A percentile compares a stretch with the other conserved stretches of the same genome.
Evolutionary conservation across 108 stramenopile genomes (phyloP).

Genomic region (Phaeodactylum tricornutum): DNA sequence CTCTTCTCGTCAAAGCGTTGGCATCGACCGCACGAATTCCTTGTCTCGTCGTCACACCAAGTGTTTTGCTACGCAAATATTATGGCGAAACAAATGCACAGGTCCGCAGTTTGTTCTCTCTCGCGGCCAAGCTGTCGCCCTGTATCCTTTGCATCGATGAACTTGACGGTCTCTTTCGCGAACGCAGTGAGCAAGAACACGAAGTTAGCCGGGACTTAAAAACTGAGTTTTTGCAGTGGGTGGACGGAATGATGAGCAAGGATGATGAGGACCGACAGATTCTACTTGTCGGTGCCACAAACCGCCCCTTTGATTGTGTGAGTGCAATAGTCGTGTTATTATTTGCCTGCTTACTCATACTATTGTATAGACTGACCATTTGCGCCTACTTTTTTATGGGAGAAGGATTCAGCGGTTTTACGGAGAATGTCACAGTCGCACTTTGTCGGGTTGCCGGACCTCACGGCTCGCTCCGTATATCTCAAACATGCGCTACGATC

Average conservation of each 20-base stretch:
- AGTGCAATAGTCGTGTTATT: too few species aligned
- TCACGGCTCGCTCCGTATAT: constrained; percentile 50
- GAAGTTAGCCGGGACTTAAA: constrained; percentile 89
- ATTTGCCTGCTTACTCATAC: too few species aligned
- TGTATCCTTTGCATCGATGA: constrained; percentile 90
- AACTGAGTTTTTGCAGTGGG: constrained; percentile 93
- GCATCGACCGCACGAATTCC: constrained; percentile 74
- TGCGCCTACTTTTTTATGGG: too few species aligned
- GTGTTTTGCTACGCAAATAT: constrained; percentile 83
- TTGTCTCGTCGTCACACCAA: constrained; percentile 85
- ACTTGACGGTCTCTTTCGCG: constrained; percentile 85
- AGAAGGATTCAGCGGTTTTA: constrained; percentile 87
- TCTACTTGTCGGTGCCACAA: constrained; percentile 84
- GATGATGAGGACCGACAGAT: neutral
- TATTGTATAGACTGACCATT: too few species aligned
- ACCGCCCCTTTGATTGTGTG: constrained; percentile 91
- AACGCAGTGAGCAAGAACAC: constrained; percentile 71
- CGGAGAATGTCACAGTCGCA: constrained; percentile 74
- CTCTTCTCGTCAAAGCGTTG: constrained; percentile 66
- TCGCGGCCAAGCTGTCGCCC: constrained; percentile 56
- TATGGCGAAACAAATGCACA: constrained; percentile 90
- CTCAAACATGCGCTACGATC: constrained; percentile 30
- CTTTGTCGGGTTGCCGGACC: constrained; percentile 79
- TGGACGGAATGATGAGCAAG: constrained; percentile 46
- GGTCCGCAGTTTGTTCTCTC: constrained; percentile 85